Conservation (phyloP, 2,329 filamentous ascomycete species). For the Xylariomycetidae sp. region DNA sequence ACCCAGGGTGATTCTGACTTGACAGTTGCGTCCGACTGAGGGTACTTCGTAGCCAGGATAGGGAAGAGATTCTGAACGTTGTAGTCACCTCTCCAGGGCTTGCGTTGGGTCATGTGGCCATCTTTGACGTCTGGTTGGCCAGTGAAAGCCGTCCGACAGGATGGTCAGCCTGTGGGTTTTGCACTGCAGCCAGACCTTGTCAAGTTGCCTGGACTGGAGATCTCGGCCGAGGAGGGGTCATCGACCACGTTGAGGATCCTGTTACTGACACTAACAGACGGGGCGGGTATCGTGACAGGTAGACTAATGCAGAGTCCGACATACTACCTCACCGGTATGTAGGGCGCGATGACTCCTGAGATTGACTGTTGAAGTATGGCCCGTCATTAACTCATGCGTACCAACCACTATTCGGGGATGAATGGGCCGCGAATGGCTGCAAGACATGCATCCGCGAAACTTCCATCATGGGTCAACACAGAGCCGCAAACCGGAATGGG, state of each 20-base stretch:
- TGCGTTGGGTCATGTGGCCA: constrained; percentile 22
- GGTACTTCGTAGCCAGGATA: constrained; percentile 18
- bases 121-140: constrained; percentile 26
- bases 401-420: no score
- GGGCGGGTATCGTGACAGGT: constrained; percentile 13
- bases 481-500: constrained; percentile 19
- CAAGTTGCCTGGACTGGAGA: constrained; percentile 19
- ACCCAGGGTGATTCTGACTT: constrained; percentile 11
- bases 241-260: constrained; percentile 10
- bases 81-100: constrained; percentile 20
- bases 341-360: no score
- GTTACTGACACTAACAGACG: constrained; percentile 11
- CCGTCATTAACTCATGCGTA: no score
- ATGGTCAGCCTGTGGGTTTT: constrained; percentile 6
- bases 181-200: constrained; percentile 9
- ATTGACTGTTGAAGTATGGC: no score
- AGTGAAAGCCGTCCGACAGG: constrained; percentile 15
- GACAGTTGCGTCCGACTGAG: no score
- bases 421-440: no score
- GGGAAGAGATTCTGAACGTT: constrained; percentile 21
- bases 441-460: neutral
- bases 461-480: constrained; percentile 10
- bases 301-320: constrained; percentile 19
- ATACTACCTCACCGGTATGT: constrained; percentile 18
- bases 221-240: constrained; percentile 20